Percentiles rank a stretch among this genome's conserved stretches.
phyloP scores from a whole-genome alignment of 139 green algal genomes.

The Picochlorum sp. region DNA sequence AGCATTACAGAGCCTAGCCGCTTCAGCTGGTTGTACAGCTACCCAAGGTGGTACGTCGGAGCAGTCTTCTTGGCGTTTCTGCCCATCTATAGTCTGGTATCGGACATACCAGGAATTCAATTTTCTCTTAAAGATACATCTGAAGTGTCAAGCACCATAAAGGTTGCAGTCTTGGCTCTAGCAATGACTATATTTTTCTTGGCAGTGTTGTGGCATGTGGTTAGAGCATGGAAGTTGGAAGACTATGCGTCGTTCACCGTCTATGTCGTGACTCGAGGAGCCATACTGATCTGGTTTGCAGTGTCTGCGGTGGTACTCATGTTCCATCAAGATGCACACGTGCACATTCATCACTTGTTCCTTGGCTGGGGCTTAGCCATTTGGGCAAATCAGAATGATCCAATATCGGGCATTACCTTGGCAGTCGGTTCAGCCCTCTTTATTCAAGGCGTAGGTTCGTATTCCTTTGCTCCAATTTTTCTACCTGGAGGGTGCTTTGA shows the following conservation, averaged over 20 bases:
- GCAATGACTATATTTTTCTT: conserved; percentile 8
- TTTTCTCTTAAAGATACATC: conserved; percentile 4
- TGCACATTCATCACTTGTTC: conserved; percentile 44
- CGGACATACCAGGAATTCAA: conserved; percentile 18
- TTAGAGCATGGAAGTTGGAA: background rate
- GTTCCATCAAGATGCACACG: background rate
- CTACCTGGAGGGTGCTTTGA: conserved; percentile 2
- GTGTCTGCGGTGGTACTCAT: conserved; percentile 7
- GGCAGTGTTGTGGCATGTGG: conserved; percentile 19
- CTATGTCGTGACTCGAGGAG: conserved; percentile 16
- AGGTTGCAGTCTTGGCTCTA: background rate
- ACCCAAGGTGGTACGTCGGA: too few relatives aligned
- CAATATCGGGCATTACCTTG: conserved; percentile 20
- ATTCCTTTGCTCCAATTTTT: conserved; percentile 29
- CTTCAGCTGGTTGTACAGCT: too few relatives aligned
- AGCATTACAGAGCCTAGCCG: too few relatives aligned
- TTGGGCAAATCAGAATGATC: conserved; percentile 32
- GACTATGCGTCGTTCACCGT: background rate
- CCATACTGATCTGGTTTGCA: conserved; percentile 19
- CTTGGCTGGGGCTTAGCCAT: conserved; percentile 33
- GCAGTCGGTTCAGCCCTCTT: conserved; percentile 25
- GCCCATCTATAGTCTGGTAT: too few relatives aligned
- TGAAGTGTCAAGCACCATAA: conserved; percentile 2
- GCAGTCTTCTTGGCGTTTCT: too few relatives aligned
- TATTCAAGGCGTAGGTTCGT: conserved; percentile 18